Evolutionary conservation across 1,139 yeast species (phyloP).

Genomic region (Scheffersomyces segobiensis): DNA sequence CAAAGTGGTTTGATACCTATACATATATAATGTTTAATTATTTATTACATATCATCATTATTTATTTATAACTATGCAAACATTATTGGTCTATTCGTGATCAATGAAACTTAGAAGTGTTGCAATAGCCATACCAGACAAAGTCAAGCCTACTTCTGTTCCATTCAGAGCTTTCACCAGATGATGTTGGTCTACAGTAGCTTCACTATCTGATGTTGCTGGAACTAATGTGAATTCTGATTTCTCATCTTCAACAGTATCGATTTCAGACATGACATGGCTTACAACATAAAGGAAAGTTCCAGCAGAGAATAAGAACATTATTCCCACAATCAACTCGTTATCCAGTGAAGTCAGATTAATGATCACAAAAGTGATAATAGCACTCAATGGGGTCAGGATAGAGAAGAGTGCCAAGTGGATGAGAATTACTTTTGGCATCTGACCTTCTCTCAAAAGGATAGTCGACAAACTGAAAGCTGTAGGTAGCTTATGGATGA

Average conservation of each 20-base stretch:
- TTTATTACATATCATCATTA: not conserved
- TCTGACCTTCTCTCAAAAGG: constrained; percentile 40
- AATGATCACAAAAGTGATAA: constrained; percentile 45
- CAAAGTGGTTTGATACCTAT: too few species aligned
- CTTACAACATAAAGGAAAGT: constrained; percentile 71
- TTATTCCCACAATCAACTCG: constrained; percentile 48
- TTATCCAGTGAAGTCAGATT: constrained; percentile 26
- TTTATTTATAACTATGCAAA: not conserved
- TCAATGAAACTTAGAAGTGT: constrained; percentile 1
- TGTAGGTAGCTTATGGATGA: constrained; percentile 76
- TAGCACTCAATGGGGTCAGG: constrained; percentile 55
- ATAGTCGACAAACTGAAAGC: constrained; percentile 68
- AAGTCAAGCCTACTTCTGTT: constrained; percentile 13
- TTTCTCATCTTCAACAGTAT: constrained; percentile 6
- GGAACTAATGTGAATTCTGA: constrained; percentile 3
- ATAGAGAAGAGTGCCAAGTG: constrained; percentile 50
- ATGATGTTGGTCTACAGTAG: constrained; percentile 1
- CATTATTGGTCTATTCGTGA: not conserved
- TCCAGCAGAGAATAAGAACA: constrained; percentile 68
- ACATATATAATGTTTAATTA: not conserved
- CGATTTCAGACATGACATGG: constrained; percentile 53
- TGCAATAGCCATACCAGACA: constrained; percentile 22
- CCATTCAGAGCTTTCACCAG: constrained; percentile 8
- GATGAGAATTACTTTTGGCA: constrained; percentile 30
- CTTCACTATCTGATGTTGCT: constrained; percentile 5